Conservation (phyloP, 73 alveolate species). For the Tetrahymena elliotti region DNA sequence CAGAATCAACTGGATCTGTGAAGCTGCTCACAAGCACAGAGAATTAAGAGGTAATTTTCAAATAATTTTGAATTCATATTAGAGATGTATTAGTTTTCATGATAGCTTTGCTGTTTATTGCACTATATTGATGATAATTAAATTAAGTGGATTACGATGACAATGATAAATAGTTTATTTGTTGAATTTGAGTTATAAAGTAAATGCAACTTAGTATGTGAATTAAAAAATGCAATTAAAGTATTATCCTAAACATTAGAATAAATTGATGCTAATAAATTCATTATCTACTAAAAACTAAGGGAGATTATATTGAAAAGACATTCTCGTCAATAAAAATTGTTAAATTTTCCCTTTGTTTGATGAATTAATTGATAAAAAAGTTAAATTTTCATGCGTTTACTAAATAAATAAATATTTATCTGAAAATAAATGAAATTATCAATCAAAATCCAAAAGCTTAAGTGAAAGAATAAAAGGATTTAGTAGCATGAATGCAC, state of each 20-base stretch:
- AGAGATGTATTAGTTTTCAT: neutral
- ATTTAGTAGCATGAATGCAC: neutral
- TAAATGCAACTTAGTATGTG: neutral
- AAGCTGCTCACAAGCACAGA: slow-evolving; percentile 92
- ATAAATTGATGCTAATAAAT: neutral
- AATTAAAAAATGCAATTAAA: neutral
- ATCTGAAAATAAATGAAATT: neutral
- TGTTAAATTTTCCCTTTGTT: neutral
- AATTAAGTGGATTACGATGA: neutral
- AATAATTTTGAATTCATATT: neutral
- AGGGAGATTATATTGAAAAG: neutral
- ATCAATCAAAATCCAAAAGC: neutral
- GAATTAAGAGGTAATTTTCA: slow-evolving; percentile 64
- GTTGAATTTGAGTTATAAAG: neutral
- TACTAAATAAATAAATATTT: too few relatives aligned
- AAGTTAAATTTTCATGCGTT: neutral
- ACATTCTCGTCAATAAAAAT: neutral
- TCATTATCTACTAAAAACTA: neutral
- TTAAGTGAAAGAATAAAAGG: neutral
- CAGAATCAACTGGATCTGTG: slow-evolving; percentile 98
- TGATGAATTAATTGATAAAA: too few relatives aligned
- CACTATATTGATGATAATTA: neutral
- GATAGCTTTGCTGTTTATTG: neutral
- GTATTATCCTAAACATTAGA: neutral
- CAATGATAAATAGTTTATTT: too few relatives aligned